Evolutionary conservation across 1,284 basidiomycete species (phyloP).

Genomic region (Moesziomyces parantarcticus): DNA sequence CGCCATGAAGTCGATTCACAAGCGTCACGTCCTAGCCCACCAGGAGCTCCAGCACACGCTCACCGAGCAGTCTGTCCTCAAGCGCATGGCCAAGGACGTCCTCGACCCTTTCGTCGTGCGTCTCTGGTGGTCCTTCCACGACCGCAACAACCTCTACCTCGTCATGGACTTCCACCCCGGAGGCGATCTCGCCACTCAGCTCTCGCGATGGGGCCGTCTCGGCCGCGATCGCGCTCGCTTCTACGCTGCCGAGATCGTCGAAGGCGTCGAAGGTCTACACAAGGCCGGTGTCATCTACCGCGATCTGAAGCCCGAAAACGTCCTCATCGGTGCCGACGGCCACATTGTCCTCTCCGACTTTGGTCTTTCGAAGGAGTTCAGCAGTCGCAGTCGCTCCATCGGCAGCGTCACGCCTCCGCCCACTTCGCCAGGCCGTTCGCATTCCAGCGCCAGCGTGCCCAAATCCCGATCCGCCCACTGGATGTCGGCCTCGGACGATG

Average conservation of each 20-base stretch:
- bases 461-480: slow-evolving; percentile 85
- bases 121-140: slow-evolving; percentile 68
- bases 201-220: slow-evolving; percentile 93
- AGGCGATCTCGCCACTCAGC: slow-evolving; percentile 84
- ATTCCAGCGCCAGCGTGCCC: slow-evolving; percentile 71
- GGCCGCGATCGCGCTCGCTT: slow-evolving; percentile 91
- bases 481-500: slow-evolving; percentile 79
- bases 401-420: slow-evolving; percentile 82
- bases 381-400: slow-evolving; percentile 79
- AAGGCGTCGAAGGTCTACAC: slow-evolving; percentile 97
- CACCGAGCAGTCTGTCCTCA: slow-evolving; percentile 69
- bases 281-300: slow-evolving; percentile 99
- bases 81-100: slow-evolving; percentile 76
- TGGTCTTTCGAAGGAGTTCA: slow-evolving; percentile 82
- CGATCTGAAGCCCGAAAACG: slow-evolving; percentile 99
- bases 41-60: slow-evolving; percentile 67
- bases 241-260: slow-evolving; percentile 98
- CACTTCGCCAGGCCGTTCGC: slow-evolving; percentile 70
- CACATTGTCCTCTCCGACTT: slow-evolving; percentile 99
- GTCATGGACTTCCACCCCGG: slow-evolving; percentile 87
- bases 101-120: slow-evolving; percentile 66
- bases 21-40: slow-evolving; percentile 66
- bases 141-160: slow-evolving; percentile 65
- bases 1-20: slow-evolving; percentile 67
- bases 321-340: slow-evolving; percentile 96